Evolutionary conservation across 2,329 filamentous ascomycete genomes (phyloP).

Genomic region (Phoma sp.): DNA sequence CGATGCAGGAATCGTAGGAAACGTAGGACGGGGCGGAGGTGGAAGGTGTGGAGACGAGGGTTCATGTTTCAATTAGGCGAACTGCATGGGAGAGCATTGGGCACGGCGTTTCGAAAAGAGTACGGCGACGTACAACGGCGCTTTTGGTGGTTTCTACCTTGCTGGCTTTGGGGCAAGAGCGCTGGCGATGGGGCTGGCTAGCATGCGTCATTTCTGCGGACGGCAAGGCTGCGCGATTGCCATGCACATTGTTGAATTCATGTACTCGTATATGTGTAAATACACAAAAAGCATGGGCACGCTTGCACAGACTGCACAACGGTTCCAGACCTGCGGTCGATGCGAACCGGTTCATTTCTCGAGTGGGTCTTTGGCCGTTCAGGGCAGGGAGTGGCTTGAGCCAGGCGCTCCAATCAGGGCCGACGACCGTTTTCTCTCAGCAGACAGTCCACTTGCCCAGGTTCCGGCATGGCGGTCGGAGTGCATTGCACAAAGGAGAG

Average conservation of each 20-base stretch:
- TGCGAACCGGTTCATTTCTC: conserved; percentile 21
- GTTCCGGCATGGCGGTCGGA: conserved; percentile 14
- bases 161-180: neutral
- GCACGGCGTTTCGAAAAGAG: conserved; percentile 35
- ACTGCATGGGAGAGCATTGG: conserved; percentile 30
- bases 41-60: conserved; percentile 13
- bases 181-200: neutral
- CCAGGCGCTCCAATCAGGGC: conserved; percentile 14
- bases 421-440: conserved; percentile 9
- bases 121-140: conserved; percentile 13
- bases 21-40: neutral
- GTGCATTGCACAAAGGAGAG: conserved; percentile 11
- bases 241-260: neutral
- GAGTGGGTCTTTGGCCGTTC: conserved; percentile 12
- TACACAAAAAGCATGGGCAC: conserved; percentile 18
- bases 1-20: conserved; percentile 41
- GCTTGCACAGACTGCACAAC: conserved; percentile 18
- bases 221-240: neutral
- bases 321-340: conserved; percentile 15
- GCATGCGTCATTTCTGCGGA: neutral
- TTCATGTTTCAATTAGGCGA: conserved; percentile 26
- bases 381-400: conserved; percentile 21
- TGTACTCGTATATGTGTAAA: conserved; percentile 6
- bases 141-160: conserved; percentile 14
- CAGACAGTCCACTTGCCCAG: conserved; percentile 17